Conservation (phyloP, 768 basidiomycete species). For the Boletus subcaerulescens region DNA sequence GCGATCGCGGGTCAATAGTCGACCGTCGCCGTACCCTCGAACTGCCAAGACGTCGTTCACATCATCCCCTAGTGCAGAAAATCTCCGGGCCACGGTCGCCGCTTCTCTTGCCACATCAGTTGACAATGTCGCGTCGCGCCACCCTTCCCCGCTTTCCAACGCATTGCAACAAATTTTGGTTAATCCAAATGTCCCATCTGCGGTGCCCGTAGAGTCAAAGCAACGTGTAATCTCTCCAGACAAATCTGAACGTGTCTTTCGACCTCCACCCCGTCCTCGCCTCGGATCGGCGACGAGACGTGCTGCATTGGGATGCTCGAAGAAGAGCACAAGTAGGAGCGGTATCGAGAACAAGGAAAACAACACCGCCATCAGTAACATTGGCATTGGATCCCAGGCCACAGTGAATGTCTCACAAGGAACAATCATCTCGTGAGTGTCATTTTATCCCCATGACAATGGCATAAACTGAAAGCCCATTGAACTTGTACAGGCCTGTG, state of each 20-base stretch:
- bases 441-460: neutral
- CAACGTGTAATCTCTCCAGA: conserved; percentile 25
- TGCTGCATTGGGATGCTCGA: conserved; percentile 61
- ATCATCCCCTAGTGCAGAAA: conserved; percentile 34
- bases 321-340: conserved; percentile 53
- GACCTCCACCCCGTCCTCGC: conserved; percentile 41
- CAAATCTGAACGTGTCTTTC: conserved; percentile 28
- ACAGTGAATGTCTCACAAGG: conserved; percentile 30
- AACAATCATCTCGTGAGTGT: conserved; percentile 54
- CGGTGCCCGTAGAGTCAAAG: conserved; percentile 33
- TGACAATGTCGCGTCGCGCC: conserved; percentile 13
- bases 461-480: neutral
- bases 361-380: conserved; percentile 13
- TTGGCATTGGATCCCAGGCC: neutral
- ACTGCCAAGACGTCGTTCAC: conserved; percentile 45
- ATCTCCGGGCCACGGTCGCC: conserved; percentile 26
- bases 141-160: conserved; percentile 22
- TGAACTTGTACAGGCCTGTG: conserved; percentile 31
- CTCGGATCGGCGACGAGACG: conserved; percentile 56
- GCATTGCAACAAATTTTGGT: conserved; percentile 44
- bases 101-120: conserved; percentile 19
- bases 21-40: conserved; percentile 73
- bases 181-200: conserved; percentile 39
- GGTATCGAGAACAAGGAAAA: conserved; percentile 59
- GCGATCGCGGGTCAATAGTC: conserved; percentile 66